Base-by-base conservation (phyloP, 169 alveolate species). In the Cryptosporidium tyzzeri region DNA sequence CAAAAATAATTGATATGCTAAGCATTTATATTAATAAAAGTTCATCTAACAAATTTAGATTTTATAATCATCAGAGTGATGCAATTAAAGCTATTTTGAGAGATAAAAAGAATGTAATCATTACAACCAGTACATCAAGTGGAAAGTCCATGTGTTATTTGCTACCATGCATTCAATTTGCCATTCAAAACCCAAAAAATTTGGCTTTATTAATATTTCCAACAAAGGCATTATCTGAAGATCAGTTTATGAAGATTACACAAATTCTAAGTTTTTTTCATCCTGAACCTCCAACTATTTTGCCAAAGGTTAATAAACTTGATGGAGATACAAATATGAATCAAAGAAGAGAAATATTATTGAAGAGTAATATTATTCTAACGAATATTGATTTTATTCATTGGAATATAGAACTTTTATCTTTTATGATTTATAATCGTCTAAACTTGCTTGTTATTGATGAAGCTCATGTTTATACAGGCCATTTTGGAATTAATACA, bases 391-490 rank as follows among this genome's bases (percentile, higher is more conserved):
- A 89, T 29, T 84, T 75, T 73, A 68, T 89, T 45, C 93, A 89
- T 33, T 89, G 93, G 87, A 84, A 71, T 45, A 71, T 89, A 0
- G 87, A 84, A 10, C 26, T 65, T 44, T 35, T 84, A 23, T 59
- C 85, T 12, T 18, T 37, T 29, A 58, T 51, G 16, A 69, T 84
- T 69, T 75, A 67, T 35, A 37, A 55, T 18, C 59, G 84, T 21
- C 65, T 89, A 23, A 67, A 61, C 39, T 58, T 89, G 14, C 45
- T 89, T 16, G 91, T 89, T 3, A 62, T 89, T 23, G 93, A 89
- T 68, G 93, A 89, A 65, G 91, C 86, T 69, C 93, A 89, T 71
- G 61, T 84, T 37, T 89, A 89, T 69, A 84, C 86, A 23, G 93
- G 93, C 0, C 62, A 86, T 48, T 89, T 84, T 69, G 93, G 93